Evolutionary conservation across 345 rosid species (phyloP).

Genomic region (Punica granatum): DNA sequence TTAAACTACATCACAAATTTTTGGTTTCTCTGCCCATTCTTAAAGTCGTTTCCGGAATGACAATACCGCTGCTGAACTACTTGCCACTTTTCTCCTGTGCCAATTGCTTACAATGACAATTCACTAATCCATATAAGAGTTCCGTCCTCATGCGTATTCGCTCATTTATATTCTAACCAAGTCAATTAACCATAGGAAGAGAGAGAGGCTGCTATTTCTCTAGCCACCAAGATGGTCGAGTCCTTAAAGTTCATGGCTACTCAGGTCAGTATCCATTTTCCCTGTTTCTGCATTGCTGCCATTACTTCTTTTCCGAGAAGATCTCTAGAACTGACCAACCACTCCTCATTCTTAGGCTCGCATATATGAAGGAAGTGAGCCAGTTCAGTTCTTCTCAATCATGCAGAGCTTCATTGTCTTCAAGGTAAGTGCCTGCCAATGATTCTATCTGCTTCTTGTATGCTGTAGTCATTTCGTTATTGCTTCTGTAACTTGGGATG

Average conservation of each 20-base stretch:
- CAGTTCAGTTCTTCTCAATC: constrained; percentile 80
- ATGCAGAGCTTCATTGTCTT: constrained; percentile 84
- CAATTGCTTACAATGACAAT: too few species aligned
- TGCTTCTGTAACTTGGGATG: neutral
- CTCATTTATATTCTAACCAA: neutral
- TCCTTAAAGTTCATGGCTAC: constrained; percentile 73
- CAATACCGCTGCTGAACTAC: neutral
- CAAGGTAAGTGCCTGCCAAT: constrained; percentile 39
- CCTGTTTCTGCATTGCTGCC: neutral
- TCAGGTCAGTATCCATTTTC: constrained; percentile 47
- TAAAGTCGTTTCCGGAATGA: too few species aligned
- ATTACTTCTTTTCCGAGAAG: neutral
- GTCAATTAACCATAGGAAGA: constrained; percentile 37
- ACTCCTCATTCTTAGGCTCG: constrained; percentile 45
- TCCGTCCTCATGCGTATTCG: neutral
- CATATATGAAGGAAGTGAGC: constrained; percentile 85
- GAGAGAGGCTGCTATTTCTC: constrained; percentile 65
- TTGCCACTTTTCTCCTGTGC: neutral
- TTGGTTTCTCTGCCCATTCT: too few species aligned
- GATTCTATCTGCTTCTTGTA: neutral
- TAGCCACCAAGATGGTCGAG: constrained; percentile 83
- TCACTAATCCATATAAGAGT: too few species aligned
- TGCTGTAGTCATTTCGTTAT: neutral
- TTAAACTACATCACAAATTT: neutral
- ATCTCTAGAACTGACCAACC: neutral